phyloP scores from a whole-genome alignment of 805 yeast species.

The Blastobotrys chiropterorum region DNA sequence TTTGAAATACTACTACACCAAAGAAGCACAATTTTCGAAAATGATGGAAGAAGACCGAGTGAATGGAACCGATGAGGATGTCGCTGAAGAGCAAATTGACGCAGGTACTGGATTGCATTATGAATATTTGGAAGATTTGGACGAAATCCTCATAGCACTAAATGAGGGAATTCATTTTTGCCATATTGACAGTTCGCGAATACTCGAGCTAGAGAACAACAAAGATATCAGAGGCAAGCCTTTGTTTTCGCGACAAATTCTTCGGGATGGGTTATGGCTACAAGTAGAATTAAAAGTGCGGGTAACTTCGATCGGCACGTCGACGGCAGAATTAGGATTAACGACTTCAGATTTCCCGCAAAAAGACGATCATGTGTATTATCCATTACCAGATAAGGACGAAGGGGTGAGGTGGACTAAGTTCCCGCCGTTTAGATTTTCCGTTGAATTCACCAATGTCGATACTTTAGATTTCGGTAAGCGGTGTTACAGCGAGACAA shows the following conservation, averaged over 20 bases:
- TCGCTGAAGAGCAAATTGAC: not conserved
- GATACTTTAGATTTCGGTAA: conserved; percentile 40
- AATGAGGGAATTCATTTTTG: conserved; percentile 42
- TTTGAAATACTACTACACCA: conserved; percentile 31
- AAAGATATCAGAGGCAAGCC: conserved; percentile 34
- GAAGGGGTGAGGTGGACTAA: conserved; percentile 24
- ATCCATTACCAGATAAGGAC: conserved; percentile 28
- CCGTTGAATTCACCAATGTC: conserved; percentile 46
- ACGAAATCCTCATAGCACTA: conserved; percentile 24
- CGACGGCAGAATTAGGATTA: conserved; percentile 23
- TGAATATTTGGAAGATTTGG: conserved; percentile 1
- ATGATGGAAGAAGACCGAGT: conserved; percentile 5
- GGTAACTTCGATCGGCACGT: conserved; percentile 29
- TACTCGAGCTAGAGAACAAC: conserved; percentile 39
- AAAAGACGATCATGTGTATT: conserved; percentile 31
- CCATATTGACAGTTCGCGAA: conserved; percentile 44
- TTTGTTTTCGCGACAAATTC: conserved; percentile 34
- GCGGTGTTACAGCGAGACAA: conserved; percentile 45
- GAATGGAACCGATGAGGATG: not conserved
- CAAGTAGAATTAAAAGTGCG: conserved; percentile 39
- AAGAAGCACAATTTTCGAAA: not conserved
- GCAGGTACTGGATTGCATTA: not conserved
- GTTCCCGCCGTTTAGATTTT: conserved; percentile 50
- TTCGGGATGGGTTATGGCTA: conserved; percentile 47
- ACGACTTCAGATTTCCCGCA: conserved; percentile 14